phyloP scores from a whole-genome alignment of 225 moss, liverwort and hornwort species.

The Marchantia polymorpha region DNA sequence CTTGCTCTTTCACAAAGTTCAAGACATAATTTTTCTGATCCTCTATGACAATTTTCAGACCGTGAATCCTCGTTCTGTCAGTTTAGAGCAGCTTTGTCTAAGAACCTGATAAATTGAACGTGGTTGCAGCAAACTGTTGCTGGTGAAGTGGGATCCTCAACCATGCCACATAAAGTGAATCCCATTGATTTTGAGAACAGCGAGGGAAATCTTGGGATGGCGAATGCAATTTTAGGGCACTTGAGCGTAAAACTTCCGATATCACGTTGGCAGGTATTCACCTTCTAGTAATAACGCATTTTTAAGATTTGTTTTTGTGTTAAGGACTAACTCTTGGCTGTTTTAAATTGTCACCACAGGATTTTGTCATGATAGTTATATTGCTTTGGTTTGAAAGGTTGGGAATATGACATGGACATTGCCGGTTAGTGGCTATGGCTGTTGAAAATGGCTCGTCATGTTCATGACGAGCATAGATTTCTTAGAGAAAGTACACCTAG shows the following conservation, averaged over 20 bases:
- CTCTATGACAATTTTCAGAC: not conserved
- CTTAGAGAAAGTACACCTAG: not conserved
- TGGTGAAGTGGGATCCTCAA: slow-evolving; percentile 91
- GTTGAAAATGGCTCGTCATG: not conserved
- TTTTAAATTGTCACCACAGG: not conserved
- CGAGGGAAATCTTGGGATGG: slow-evolving; percentile 89
- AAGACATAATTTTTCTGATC: not conserved
- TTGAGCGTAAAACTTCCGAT: slow-evolving; percentile 78
- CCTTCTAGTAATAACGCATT: too few species aligned
- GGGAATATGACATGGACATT: not conserved
- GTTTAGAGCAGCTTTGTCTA: not conserved
- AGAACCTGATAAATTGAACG: not conserved
- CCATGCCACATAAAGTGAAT: slow-evolving; percentile 97
- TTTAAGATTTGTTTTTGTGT: not conserved
- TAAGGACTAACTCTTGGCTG: not conserved
- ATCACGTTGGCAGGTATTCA: slow-evolving; percentile 88
- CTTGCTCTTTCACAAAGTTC: not conserved
- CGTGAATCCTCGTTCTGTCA: not conserved
- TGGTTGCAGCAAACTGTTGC: slow-evolving; percentile 69
- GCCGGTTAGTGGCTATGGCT: not conserved
- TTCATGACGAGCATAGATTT: not conserved
- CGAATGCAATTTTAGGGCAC: slow-evolving; percentile 70
- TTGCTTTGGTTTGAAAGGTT: not conserved
- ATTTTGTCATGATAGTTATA: not conserved
- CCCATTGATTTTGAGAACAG: slow-evolving; percentile 98